phyloP scores from a whole-genome alignment of 257 asterid genomes.

The Solanum appendiculatum region DNA sequence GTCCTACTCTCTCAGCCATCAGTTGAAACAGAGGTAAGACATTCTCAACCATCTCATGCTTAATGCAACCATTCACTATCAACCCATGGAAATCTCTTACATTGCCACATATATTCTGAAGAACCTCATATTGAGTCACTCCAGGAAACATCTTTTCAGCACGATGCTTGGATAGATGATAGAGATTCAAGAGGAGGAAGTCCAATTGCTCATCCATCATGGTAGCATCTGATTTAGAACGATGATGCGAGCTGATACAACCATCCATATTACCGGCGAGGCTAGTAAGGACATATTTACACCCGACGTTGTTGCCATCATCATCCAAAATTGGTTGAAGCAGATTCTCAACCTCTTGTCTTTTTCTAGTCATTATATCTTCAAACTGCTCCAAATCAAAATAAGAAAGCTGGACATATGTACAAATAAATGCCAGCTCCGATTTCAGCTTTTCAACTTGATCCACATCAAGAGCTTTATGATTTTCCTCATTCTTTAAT shows the following conservation, averaged over 20 bases:
- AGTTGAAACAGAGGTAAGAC: neutral
- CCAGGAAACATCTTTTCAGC: neutral
- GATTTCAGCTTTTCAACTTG: accelerated
- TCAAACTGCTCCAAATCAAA: neutral
- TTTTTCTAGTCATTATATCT: no score
- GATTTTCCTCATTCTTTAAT: neutral
- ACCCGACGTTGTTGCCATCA: no score
- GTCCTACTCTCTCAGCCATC: neutral
- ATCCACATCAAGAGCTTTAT: neutral
- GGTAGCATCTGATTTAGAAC: neutral
- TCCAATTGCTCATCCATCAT: neutral
- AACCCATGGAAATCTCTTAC: no score
- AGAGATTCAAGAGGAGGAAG: neutral
- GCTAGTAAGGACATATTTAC: neutral
- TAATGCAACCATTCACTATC: neutral
- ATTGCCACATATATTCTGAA: no score
- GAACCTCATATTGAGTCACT: no score
- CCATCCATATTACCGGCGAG: neutral
- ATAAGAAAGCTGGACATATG: neutral
- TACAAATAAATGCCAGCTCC: neutral
- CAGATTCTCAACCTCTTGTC: no score
- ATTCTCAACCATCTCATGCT: neutral
- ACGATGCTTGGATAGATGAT: neutral
- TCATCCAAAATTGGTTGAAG: no score
- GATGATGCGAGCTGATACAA: neutral